Evolutionary conservation across 129 eudicot genomes (phyloP), one percentile per base, ranked within the genome.

Genomic region (Erigeron canadensis): DNA sequence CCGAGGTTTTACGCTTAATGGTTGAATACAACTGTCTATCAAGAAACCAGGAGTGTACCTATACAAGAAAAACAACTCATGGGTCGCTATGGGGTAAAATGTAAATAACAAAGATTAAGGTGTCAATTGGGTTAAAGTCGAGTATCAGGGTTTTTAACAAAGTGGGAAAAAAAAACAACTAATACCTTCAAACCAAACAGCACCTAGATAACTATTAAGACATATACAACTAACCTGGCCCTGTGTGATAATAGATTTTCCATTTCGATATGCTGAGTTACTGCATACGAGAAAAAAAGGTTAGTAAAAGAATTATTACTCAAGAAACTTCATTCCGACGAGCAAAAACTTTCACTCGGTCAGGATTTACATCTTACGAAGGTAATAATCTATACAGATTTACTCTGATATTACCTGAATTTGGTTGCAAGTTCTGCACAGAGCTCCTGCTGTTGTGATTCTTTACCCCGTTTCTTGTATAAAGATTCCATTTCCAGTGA

Each of bases 391-490:
- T 38, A 5, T 19, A 39, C 40, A 46, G 62, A 47, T 58, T 47
- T 28, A 46, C 38, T 10, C 34, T 13, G 10, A 44, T 61, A 47
- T 18, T 81, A 91, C 97, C 83, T 86, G 69, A 92, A 92, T 17
- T 84, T 86, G 69, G 80, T 50, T 17, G 96, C 88, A 47, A 92
- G 86, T 62, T 92, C 89, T 78, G 84, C 79, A 71, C 85, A 92
- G 28, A 78, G 79, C 76, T 84, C 81, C 77, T 80, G 74, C 69
- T 56, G 75, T 15, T 77, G 67, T 17, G 77, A 11, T 53, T 83
- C 79, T 48, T 81, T 80, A 69, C 82, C 78, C 51, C 44, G 65
- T 81, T 80, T 82, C 77, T 79, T 85, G 57, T 70, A 86, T 54
- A 75, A 22, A 39, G 64, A 58, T 79, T 86, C 89, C 96, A 92